Evolutionary conservation across 108 stramenopile genomes (phyloP).

Genomic region (Aurantiochytrium sp.): DNA sequence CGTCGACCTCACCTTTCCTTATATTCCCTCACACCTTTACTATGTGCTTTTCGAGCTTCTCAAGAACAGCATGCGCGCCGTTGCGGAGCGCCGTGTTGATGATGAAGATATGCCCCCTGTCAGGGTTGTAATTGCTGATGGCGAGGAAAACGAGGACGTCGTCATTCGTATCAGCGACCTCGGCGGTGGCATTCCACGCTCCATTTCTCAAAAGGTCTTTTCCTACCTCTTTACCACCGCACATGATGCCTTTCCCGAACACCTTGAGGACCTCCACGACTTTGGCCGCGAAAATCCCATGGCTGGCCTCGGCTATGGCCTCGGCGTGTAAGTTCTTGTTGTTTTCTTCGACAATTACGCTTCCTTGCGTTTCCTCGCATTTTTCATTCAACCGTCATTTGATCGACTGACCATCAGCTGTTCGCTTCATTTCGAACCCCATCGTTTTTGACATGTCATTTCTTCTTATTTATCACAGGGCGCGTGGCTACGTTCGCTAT

Average conservation of each 20-base stretch:
- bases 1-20: slow-evolving; percentile 79
- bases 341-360: no score
- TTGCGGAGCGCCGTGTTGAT: slow-evolving; percentile 83
- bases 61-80: slow-evolving; percentile 91
- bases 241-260: slow-evolving; percentile 17
- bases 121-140: slow-evolving; percentile 82
- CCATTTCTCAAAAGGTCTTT: slow-evolving; percentile 76
- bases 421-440: no score
- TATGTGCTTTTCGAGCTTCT: slow-evolving; percentile 89
- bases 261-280: slow-evolving; percentile 58
- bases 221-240: slow-evolving; percentile 86
- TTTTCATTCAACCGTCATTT: no score
- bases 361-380: no score
- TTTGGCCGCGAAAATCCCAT: slow-evolving; percentile 68
- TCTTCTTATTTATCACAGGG: not conserved
- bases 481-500: slow-evolving; percentile 89
- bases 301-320: slow-evolving; percentile 92
- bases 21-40: slow-evolving; percentile 85
- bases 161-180: slow-evolving; percentile 92
- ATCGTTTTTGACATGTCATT: no score
- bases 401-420: no score
- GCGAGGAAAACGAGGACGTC: slow-evolving; percentile 92
- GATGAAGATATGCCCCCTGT: slow-evolving; percentile 75
- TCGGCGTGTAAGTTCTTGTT: slow-evolving; percentile 54
- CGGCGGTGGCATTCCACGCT: slow-evolving; percentile 93